These are phyloP conservation scores for Xylaria bambusicola DNA, from an alignment of 495 filamentous ascomycete genomes.

Conservation along the genomic window DNA sequence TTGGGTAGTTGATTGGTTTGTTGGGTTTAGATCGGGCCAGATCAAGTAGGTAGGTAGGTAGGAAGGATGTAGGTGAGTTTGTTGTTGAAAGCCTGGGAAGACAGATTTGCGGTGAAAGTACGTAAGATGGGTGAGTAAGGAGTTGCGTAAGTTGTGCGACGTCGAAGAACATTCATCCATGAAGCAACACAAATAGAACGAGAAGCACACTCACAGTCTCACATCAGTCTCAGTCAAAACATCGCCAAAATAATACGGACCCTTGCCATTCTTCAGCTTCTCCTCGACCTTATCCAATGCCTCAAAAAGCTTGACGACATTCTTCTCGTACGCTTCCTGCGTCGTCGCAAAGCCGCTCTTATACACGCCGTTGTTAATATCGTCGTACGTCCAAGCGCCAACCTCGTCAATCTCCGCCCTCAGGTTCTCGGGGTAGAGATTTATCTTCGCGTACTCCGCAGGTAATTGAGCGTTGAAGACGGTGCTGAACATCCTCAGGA, in stretches of 20 bases:
- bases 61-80: neutral
- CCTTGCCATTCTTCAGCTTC: conserved; percentile 54
- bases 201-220: conserved; percentile 47
- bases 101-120: neutral
- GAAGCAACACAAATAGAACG: too few relatives aligned
- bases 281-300: conserved; percentile 71
- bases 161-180: too few relatives aligned
- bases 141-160: neutral
- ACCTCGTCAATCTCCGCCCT: conserved; percentile 67
- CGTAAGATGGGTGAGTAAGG: neutral
- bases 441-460: conserved; percentile 52
- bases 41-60: too few relatives aligned
- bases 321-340: conserved; percentile 75
- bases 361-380: conserved; percentile 53
- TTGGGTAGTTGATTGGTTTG: too few relatives aligned
- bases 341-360: conserved; percentile 54
- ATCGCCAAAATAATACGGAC: conserved; percentile 69
- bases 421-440: conserved; percentile 65
- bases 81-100: too few relatives aligned
- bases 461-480: conserved; percentile 73
- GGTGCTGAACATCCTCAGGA: conserved; percentile 69
- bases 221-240: conserved; percentile 80
- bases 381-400: conserved; percentile 77
- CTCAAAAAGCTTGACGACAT: conserved; percentile 66
- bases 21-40: too few relatives aligned